Evolutionary conservation across 148 eudicot genomes (phyloP).

Genomic region (Silene uniflora): DNA sequence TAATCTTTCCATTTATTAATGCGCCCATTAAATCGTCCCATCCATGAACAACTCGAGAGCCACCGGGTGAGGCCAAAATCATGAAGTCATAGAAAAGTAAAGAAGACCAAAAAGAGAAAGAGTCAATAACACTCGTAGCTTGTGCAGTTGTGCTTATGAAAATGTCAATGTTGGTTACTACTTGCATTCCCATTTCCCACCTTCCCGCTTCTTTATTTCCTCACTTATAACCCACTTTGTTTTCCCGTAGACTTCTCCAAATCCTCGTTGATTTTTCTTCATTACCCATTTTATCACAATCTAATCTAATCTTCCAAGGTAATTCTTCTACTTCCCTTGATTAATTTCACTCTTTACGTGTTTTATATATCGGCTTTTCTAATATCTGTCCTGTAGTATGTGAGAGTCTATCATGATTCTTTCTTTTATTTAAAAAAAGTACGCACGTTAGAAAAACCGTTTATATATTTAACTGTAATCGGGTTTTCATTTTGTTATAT

Average conservation of each 20-base stretch:
- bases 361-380: too few species aligned
- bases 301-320: constrained; percentile 3
- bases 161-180: not conserved
- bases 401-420: too few species aligned
- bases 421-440: too few species aligned
- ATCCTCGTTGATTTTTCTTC: not conserved
- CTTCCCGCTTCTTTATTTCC: not conserved
- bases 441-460: too few species aligned
- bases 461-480: not conserved
- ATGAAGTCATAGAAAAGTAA: not conserved
- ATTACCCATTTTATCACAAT: not conserved
- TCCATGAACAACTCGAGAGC: too few species aligned
- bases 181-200: not conserved
- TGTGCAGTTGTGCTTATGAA: not conserved
- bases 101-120: not conserved
- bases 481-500: not conserved
- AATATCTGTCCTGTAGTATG: too few species aligned
- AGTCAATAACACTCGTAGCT: not conserved
- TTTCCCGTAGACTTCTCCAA: constrained; percentile 13
- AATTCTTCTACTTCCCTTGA: not conserved
- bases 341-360: too few species aligned
- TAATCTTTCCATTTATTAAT: too few species aligned
- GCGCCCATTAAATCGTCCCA: too few species aligned
- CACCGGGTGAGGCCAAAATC: too few species aligned
- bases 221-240: not conserved